These are phyloP conservation scores for Parathielavia hyrcaniae DNA, from an alignment of 495 filamentous ascomycete genomes.

Conservation along the genomic window DNA sequence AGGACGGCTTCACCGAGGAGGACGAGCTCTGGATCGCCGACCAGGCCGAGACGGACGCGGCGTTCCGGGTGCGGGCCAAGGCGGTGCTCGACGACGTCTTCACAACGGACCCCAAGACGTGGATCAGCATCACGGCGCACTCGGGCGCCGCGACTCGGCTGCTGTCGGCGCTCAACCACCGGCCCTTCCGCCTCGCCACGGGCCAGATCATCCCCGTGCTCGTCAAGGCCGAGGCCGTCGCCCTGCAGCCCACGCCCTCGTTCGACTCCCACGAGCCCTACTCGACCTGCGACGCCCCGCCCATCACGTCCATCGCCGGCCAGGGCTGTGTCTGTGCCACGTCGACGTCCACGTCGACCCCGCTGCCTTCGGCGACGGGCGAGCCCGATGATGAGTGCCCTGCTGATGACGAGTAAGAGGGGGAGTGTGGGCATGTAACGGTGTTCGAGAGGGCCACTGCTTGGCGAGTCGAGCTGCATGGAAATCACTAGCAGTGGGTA, in stretches of 20 bases:
- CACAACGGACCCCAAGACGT: neutral
- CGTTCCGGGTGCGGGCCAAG: neutral
- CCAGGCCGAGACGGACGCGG: neutral
- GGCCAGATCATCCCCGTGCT: constrained; percentile 3
- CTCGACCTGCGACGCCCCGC: neutral
- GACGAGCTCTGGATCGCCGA: neutral
- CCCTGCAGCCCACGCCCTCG: neutral
- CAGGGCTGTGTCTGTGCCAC: neutral
- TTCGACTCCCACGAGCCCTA: neutral
- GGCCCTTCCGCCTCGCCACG: neutral
- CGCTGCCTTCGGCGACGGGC: neutral
- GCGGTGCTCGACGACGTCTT: constrained; percentile 1
- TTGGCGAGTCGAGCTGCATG: too few relatives aligned
- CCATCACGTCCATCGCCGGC: neutral
- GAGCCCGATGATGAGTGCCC: neutral
- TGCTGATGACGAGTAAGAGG: neutral
- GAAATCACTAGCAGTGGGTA: too few relatives aligned
- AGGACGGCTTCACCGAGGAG: neutral
- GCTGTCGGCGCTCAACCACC: neutral
- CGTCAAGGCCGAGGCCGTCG: constrained; percentile 2
- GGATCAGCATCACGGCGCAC: neutral
- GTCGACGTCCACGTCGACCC: neutral
- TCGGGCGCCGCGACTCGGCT: neutral
- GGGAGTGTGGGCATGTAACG: too few relatives aligned
- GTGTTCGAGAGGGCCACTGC: too few relatives aligned